phyloP scores from a whole-genome alignment of 441 rosid genomes.

The Breynia disticha region DNA sequence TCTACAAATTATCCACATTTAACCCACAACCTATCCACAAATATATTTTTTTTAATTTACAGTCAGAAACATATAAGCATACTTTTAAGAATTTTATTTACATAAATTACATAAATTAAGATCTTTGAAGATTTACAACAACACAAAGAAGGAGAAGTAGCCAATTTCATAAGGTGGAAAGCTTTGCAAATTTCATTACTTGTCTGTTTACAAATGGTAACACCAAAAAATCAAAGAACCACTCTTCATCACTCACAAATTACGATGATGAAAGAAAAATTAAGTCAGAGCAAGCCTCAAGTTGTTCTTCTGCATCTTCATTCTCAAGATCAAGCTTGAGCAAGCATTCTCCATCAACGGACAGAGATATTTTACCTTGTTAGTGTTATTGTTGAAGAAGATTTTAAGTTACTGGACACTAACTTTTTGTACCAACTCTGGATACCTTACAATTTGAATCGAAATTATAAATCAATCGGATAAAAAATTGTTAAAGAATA shows the following conservation, averaged over 20 bases:
- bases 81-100: too few relatives aligned
- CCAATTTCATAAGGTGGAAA: constrained; percentile 88
- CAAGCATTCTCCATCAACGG: constrained; percentile 44
- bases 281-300: constrained; percentile 36
- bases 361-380: constrained; percentile 62
- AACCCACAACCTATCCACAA: too few relatives aligned
- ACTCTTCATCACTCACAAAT: constrained; percentile 14
- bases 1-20: too few relatives aligned
- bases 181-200: constrained; percentile 61
- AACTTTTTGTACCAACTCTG: constrained; percentile 17
- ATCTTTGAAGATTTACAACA: constrained; percentile 44
- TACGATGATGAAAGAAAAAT: constrained; percentile 27
- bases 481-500: too few relatives aligned
- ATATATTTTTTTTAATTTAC: too few relatives aligned
- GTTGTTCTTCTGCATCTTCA: constrained; percentile 70
- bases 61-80: too few relatives aligned
- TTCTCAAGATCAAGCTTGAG: constrained; percentile 74
- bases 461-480: too few relatives aligned
- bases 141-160: constrained; percentile 57
- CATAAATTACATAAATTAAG: too few relatives aligned
- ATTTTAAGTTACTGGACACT: constrained; percentile 39
- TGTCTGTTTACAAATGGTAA: constrained; percentile 48
- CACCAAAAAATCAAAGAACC: constrained; percentile 40
- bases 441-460: too few relatives aligned
- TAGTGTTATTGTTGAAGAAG: constrained; percentile 55